Base-by-base conservation (phyloP, 176 grass and related monocot species). In the Phoenix roebelenii region DNA sequence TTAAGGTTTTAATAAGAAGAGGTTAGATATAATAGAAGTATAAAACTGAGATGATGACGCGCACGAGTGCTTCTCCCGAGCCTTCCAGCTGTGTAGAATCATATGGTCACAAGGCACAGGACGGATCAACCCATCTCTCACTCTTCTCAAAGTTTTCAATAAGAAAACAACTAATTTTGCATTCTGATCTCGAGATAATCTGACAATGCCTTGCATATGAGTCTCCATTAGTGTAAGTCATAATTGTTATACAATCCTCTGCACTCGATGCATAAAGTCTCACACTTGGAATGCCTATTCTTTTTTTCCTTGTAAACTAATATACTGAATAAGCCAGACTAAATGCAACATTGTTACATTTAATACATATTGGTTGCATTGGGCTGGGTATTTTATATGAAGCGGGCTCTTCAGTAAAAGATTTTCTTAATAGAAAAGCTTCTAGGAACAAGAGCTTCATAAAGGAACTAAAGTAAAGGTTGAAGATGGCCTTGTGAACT, bases 1-100 rank as follows among this genome's bases (percentile, higher is more conserved):
- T 30, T 35, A 60, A 60, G 58, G 26, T 19, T 60, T 60, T 39
- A 60, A 60, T 72, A 71, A 58, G 80, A 75, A 72, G 72, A 66
- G 75, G 24, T 66, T 77, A 71, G 61, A 63, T 60, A 78, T 79
- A 53, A 70, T 84, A 84, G 72, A 52, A 63, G 26, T 55, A 50
- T 23, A 79, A 93, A 75, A 84, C 63, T 66, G 60, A 66, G 70
- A 57, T 59, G 72, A 85, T 85, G 89, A 82, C 20, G 67, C 84
- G 74, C 85, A 95, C 84, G 81, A 95, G 81, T 88, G 89, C 89
- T 76, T 60, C 88, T 95, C 81, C 89, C 82, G 65, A 95, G 85
- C 78, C 82, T 83, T 89, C 75, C 82, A 95, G 81, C 75, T 89
- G 72, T 73, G 58, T 51, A 66, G 76, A 81, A 87, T 83, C 80